These are phyloP conservation scores for Rossbeevera mucosa DNA, from an alignment of 768 basidiomycete genomes.

Conservation along the genomic window DNA sequence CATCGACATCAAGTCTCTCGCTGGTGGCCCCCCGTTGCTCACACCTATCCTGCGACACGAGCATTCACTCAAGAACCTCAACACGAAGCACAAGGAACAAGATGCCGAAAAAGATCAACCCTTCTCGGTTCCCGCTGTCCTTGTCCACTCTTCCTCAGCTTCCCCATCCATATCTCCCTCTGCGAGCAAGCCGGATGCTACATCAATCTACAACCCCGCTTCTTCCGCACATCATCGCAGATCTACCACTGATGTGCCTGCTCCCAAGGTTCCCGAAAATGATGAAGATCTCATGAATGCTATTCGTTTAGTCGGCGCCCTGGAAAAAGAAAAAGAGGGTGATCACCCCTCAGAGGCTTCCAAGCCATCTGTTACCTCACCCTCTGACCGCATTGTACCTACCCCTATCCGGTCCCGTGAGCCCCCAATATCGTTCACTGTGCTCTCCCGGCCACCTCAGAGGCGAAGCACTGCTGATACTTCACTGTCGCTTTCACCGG, in stretches of 20 bases:
- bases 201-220: neutral
- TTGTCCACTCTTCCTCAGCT: conserved; percentile 18
- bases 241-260: conserved; percentile 15
- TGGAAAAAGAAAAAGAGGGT: conserved; percentile 26
- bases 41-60: conserved; percentile 29
- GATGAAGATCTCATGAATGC: conserved; percentile 31
- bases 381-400: conserved; percentile 36
- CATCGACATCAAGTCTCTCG: conserved; percentile 34
- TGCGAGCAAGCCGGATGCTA: conserved; percentile 4
- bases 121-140: conserved; percentile 26
- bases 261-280: conserved; percentile 9
- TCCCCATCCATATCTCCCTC: conserved; percentile 19
- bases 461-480: conserved; percentile 25
- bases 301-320: conserved; percentile 28
- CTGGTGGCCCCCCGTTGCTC: conserved; percentile 35
- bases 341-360: conserved; percentile 9
- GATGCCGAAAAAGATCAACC: conserved; percentile 24
- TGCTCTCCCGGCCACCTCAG: conserved; percentile 54
- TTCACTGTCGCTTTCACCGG: conserved; percentile 8
- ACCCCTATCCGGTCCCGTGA: conserved; percentile 56
- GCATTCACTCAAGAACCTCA: conserved; percentile 23
- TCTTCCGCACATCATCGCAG: conserved; percentile 12
- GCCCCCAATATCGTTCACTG: conserved; percentile 55
- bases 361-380: neutral
- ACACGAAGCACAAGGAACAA: conserved; percentile 17